These are phyloP conservation scores for Diaporthe capsici DNA, from an alignment of 2,329 filamentous ascomycete genomes.

Conservation along the genomic window DNA sequence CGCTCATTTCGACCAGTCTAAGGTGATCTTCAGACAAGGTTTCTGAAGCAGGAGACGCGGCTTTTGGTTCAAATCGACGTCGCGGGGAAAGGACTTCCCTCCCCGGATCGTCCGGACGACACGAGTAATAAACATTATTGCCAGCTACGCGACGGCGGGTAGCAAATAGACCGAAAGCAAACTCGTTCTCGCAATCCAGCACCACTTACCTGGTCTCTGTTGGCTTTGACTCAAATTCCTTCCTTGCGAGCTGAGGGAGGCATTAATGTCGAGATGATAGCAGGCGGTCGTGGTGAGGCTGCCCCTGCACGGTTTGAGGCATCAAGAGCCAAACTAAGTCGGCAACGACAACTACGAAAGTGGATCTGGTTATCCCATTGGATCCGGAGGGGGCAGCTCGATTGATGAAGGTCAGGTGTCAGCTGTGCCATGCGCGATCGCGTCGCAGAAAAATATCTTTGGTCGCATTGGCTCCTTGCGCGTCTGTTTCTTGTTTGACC, in stretches of 20 bases:
- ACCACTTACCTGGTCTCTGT: background rate
- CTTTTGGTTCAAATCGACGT: no score
- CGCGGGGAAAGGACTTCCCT: background rate
- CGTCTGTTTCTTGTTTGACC: constrained; percentile 30
- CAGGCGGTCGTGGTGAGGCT: background rate
- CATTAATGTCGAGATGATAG: constrained; percentile 7
- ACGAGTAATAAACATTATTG: background rate
- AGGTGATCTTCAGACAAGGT: background rate
- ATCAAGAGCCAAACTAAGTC: background rate
- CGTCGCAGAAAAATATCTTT: constrained; percentile 22
- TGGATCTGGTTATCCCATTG: background rate
- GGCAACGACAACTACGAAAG: background rate
- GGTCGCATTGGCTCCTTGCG: constrained; percentile 18
- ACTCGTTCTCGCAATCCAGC: background rate
- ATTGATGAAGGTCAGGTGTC: constrained; percentile 21
- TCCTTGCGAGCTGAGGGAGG: constrained; percentile 10
- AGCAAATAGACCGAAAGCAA: background rate
- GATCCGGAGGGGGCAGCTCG: background rate
- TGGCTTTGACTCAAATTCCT: background rate
- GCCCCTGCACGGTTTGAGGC: background rate
- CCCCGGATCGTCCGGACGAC: background rate
- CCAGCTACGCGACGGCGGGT: background rate
- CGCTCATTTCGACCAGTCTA: background rate
- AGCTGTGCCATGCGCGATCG: constrained; percentile 8
- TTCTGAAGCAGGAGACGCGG: background rate